Conservation (phyloP, 106 monocot genomes). For the Dioscorea alata region DNA sequence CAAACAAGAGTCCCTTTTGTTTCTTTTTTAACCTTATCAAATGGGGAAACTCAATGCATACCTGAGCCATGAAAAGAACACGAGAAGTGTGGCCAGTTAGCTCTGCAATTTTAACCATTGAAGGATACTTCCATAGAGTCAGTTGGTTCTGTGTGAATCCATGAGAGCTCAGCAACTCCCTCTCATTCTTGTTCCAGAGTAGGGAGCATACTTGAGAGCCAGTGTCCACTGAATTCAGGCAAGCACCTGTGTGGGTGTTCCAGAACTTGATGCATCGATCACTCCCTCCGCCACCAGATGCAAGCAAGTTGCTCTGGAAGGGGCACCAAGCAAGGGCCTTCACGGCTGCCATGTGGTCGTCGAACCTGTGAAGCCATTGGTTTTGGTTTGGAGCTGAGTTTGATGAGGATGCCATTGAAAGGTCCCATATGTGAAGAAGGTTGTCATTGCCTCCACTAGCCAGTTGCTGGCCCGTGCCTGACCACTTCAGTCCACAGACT, state of each 20-base stretch:
- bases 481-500: slow-evolving; percentile 66
- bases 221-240: slow-evolving; percentile 50
- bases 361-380: slow-evolving; percentile 36
- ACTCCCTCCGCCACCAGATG: slow-evolving; percentile 42
- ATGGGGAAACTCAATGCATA: not conserved
- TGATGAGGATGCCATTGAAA: slow-evolving; percentile 29
- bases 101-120: slow-evolving; percentile 31
- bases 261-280: slow-evolving; percentile 68
- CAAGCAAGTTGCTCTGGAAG: slow-evolving; percentile 52
- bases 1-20: too few species aligned
- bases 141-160: slow-evolving; percentile 52
- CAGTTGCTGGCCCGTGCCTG: slow-evolving; percentile 40
- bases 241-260: slow-evolving; percentile 46
- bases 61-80: slow-evolving; percentile 48
- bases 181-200: slow-evolving; percentile 66
- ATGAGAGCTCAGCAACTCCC: slow-evolving; percentile 63
- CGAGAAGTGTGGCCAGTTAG: slow-evolving; percentile 41
- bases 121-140: slow-evolving; percentile 37
- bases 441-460: slow-evolving; percentile 64
- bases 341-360: slow-evolving; percentile 43
- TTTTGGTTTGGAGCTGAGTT: slow-evolving; percentile 15
- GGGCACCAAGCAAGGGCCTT: slow-evolving; percentile 75
- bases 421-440: slow-evolving; percentile 56
- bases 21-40: too few species aligned
- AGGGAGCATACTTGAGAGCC: slow-evolving; percentile 54